Base-by-base conservation (phyloP, 208 protist species). In the Trypanosoma cruzi region DNA sequence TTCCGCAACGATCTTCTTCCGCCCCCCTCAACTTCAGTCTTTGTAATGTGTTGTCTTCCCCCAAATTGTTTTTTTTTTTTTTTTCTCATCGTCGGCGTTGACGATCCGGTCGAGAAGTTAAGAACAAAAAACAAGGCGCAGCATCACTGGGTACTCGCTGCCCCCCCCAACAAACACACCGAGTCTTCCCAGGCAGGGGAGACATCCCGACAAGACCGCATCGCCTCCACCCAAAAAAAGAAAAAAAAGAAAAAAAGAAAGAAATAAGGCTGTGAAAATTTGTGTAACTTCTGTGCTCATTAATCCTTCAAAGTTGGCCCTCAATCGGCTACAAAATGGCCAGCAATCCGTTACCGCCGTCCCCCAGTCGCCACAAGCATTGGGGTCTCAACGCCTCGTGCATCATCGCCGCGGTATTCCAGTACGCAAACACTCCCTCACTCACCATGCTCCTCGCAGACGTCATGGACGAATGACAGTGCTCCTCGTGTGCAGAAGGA, bases 191-290 rank as follows among this genome's bases (percentile, higher is more conserved):
- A 44, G 10, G 18, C 40, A 14, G 7, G 18, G 8, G n/a, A n/a
- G n/a, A n/a, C n/a, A n/a, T n/a, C n/a, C n/a, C n/a, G n/a, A n/a
- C n/a, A n/a, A n/a, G n/a, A n/a, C n/a, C n/a, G n/a, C n/a, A n/a
- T n/a, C n/a, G 8, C 24, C 24, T 54, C 22, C 2, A 54, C 49
- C 24, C 20, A 54, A 28, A 54, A 22, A 54, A 52, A 52, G 14
- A 52, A 52, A 52, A 5, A 52, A 52, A n/a, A 24, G 8, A 54
- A 54, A n/a, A n/a, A n/a, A n/a, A n/a, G n/a, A n/a, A n/a, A n/a
- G n/a, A n/a, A n/a, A n/a, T n/a, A n/a, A n/a, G n/a, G n/a, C n/a
- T n/a, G n/a, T n/a, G n/a, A n/a, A n/a, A n/a, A 7, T 2, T 13
- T 4, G 11, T 16, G 18, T 44, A 18, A 20, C 13, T 16, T 44